Conservation (phyloP, 129 eudicot species). For the Dittrichia graveolens region DNA sequence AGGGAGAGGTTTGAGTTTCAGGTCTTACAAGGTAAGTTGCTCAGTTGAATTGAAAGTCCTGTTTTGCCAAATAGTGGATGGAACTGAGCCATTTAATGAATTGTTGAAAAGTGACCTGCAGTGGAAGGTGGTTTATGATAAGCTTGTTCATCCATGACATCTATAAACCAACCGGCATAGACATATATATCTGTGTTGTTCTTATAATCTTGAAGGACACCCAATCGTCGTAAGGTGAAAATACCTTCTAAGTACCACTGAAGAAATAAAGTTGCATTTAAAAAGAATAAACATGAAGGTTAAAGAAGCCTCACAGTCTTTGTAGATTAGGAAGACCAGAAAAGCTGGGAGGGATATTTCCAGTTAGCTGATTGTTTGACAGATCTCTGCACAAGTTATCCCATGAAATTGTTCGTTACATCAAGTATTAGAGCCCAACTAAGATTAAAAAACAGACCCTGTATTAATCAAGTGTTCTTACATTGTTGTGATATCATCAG, state of each 20-base stretch:
- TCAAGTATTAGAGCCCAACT: background rate
- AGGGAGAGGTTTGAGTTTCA: background rate
- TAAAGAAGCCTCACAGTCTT: slow-evolving; percentile 61
- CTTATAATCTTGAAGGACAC: background rate
- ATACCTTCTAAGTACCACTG: background rate
- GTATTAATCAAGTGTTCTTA: slow-evolving; percentile 43
- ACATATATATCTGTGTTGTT: background rate
- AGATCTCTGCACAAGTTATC: slow-evolving; percentile 60
- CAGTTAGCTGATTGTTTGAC: slow-evolving; percentile 68
- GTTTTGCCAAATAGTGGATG: slow-evolving; percentile 75
- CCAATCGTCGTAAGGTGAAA: background rate
- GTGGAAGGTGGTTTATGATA: slow-evolving; percentile 16
- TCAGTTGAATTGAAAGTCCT: slow-evolving; percentile 52
- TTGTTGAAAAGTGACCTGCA: slow-evolving; percentile 79
- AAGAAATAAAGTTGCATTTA: slow-evolving; percentile 2
- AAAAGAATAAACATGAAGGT: slow-evolving; percentile 19
- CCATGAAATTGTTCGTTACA: background rate
- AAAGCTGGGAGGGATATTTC: slow-evolving; percentile 69
- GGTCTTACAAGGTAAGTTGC: slow-evolving; percentile 63
- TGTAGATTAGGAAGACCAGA: slow-evolving; percentile 76
- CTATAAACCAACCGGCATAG: background rate
- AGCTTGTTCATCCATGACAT: slow-evolving; percentile 18
- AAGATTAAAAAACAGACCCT: background rate
- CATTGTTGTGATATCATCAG: slow-evolving; percentile 70
- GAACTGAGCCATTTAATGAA: slow-evolving; percentile 71